Percentiles rank a stretch among this genome's conserved stretches.
phyloP scores from a whole-genome alignment of 352 stramenopile genomes.

The Plasmopara viticola region DNA sequence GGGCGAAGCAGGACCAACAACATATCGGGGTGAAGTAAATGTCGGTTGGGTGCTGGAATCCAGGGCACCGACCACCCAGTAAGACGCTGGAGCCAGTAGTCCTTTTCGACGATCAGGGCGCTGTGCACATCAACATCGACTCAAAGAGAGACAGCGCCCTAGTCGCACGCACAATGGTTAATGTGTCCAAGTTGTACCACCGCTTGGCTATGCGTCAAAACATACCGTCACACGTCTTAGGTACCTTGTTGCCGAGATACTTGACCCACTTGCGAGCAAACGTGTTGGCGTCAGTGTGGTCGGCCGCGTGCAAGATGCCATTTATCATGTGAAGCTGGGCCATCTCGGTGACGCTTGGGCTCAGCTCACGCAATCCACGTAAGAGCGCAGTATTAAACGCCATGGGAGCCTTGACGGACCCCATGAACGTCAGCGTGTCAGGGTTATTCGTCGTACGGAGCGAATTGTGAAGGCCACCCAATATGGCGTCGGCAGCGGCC shows the following conservation, averaged over 20 bases:
- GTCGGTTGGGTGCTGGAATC: neutral
- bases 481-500: neutral
- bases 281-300: neutral
- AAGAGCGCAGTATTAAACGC: neutral
- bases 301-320: neutral
- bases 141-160: neutral
- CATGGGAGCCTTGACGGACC: neutral
- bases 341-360: neutral
- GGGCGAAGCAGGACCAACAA: neutral
- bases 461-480: neutral
- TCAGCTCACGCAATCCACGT: neutral
- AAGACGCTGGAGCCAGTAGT: neutral
- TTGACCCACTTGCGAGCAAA: neutral
- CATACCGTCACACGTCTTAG: neutral
- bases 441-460: neutral
- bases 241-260: neutral
- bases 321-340: neutral
- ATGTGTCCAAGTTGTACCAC: neutral
- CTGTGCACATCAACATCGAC: neutral
- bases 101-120: neutral
- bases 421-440: neutral
- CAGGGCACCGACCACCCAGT: neutral
- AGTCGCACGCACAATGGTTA: neutral
- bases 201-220: neutral
- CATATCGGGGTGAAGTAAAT: neutral